Conservation (phyloP, 2,329 filamentous ascomycete species). For the Pyrenochaeta sp. region DNA sequence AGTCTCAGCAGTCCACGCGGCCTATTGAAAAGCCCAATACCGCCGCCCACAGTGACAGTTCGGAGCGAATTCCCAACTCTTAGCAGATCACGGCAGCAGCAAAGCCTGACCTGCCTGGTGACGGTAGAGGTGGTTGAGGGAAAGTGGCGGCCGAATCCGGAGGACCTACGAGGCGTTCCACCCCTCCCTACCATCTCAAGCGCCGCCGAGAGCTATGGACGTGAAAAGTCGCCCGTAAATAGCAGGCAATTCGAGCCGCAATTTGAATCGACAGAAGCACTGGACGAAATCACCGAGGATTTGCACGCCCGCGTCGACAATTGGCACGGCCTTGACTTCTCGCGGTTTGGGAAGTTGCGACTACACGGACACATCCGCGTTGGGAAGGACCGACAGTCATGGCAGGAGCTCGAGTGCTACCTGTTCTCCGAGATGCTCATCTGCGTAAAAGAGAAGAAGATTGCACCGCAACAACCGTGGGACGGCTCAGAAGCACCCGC, state of each 20-base stretch:
- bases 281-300: conserved; percentile 87
- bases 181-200: conserved; percentile 59
- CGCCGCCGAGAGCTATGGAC: conserved; percentile 55
- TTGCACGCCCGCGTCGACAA: conserved; percentile 91
- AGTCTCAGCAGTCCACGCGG: conserved; percentile 76
- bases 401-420: conserved; percentile 98
- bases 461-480: conserved; percentile 69
- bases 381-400: conserved; percentile 93
- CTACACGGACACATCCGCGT: conserved; percentile 90
- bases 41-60: conserved; percentile 88
- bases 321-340: conserved; percentile 96
- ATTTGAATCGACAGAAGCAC: conserved; percentile 76
- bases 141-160: conserved; percentile 86
- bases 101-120: conserved; percentile 91
- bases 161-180: conserved; percentile 71
- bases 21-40: conserved; percentile 83
- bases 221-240: conserved; percentile 67
- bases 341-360: conserved; percentile 89
- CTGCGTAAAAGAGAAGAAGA: conserved; percentile 97
- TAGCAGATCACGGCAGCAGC: conserved; percentile 89
- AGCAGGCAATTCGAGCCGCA: conserved; percentile 59
- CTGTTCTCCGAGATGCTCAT: conserved; percentile 99
- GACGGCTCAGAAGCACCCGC: conserved; percentile 62
- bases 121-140: conserved; percentile 93
- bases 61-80: conserved; percentile 97